Evolutionary conservation across 257 asterid genomes (phyloP).

Genomic region (Parsonsia alboflavescens): DNA sequence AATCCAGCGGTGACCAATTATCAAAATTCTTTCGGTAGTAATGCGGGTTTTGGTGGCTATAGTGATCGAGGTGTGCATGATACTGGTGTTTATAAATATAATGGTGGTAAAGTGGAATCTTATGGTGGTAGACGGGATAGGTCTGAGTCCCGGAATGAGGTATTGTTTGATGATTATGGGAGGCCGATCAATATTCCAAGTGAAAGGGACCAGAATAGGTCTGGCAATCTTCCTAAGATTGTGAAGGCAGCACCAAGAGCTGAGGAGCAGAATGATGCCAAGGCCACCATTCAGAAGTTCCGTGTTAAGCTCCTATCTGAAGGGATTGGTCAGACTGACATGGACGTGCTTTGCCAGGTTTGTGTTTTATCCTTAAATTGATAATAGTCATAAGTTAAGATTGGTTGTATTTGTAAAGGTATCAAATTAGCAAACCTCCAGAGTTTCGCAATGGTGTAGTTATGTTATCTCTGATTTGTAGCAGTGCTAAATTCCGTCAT

Average conservation of each 20-base stretch:
- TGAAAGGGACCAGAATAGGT: constrained; percentile 38
- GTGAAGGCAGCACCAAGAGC: constrained; percentile 70
- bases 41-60: constrained; percentile 29
- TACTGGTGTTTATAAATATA: constrained; percentile 60
- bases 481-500: neutral
- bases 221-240: constrained; percentile 38
- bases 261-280: constrained; percentile 57
- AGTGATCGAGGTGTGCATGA: constrained; percentile 47
- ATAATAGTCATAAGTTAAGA: neutral
- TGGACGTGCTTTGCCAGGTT: constrained; percentile 93
- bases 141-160: constrained; percentile 27
- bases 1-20: constrained; percentile 24
- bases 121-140: constrained; percentile 41
- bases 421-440: neutral
- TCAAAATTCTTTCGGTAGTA: constrained; percentile 35
- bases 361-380: constrained; percentile 3
- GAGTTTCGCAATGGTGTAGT: neutral
- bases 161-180: constrained; percentile 86
- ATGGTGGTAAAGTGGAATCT: constrained; percentile 39
- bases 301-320: constrained; percentile 74
- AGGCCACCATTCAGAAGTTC: constrained; percentile 60
- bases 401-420: neutral
- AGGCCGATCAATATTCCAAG: constrained; percentile 55
- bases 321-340: constrained; percentile 63
- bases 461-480: neutral